Evolutionary conservation across 345 rosid species (phyloP).

Genomic region (Eutrema yunnanense): DNA sequence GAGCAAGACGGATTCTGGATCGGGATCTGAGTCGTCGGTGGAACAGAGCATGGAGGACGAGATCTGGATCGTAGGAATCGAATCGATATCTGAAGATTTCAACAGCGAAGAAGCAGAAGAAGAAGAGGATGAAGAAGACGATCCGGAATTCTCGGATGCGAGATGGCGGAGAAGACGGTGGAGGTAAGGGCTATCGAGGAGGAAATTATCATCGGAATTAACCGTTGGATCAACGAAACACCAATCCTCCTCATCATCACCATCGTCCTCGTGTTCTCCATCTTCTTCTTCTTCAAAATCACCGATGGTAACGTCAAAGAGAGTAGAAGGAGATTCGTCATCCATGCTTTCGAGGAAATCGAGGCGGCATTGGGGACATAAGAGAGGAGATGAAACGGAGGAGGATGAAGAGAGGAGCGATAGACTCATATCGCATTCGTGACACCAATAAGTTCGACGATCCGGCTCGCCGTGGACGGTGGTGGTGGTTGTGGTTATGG

Average conservation of each 20-base stretch:
- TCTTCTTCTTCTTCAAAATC: conserved; percentile 35
- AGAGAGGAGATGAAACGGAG: neutral
- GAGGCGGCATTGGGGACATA: conserved; percentile 46
- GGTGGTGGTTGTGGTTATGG: conserved; percentile 11
- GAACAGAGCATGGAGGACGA: conserved; percentile 32
- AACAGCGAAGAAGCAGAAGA: conserved; percentile 11
- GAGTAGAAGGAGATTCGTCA: conserved; percentile 28
- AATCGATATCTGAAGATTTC: conserved; percentile 23
- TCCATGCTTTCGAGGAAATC: conserved; percentile 34
- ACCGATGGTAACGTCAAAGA: conserved; percentile 23
- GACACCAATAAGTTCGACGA: conserved; percentile 56
- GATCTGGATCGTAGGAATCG: conserved; percentile 39
- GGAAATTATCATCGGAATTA: conserved; percentile 37
- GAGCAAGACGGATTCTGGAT: conserved; percentile 32
- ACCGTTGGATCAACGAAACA: conserved; percentile 30
- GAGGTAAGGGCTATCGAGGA: conserved; percentile 43
- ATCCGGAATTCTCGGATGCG: conserved; percentile 26
- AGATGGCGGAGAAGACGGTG: conserved; percentile 36
- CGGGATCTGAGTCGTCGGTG: conserved; percentile 24
- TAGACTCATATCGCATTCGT: conserved; percentile 56
- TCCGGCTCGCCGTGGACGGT: conserved; percentile 14
- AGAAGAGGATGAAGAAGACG: neutral
- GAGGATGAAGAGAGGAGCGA: conserved; percentile 31
- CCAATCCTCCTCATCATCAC: conserved; percentile 23
- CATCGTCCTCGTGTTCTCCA: neutral